Evolutionary conservation across 306 rosid genomes (phyloP).

Genomic region (Mimosa pudica): DNA sequence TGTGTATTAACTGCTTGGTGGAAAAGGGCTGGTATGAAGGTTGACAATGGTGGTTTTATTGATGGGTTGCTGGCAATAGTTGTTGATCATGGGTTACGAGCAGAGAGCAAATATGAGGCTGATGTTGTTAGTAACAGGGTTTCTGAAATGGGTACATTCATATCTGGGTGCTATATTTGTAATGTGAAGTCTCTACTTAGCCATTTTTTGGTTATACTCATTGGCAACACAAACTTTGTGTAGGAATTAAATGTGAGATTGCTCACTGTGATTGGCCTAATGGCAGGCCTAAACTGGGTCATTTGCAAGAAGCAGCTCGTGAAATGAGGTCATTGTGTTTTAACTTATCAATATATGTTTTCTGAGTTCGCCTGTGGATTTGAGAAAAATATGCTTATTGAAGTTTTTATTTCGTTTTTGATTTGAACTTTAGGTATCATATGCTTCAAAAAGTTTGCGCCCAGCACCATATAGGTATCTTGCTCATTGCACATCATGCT

Average conservation of each 20-base stretch:
- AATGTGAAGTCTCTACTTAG: slow-evolving; percentile 18
- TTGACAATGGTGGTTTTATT: slow-evolving; percentile 50
- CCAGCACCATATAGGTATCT: slow-evolving; percentile 60
- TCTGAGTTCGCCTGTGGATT: slow-evolving; percentile 8
- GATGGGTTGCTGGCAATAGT: slow-evolving; percentile 79
- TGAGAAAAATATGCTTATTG: slow-evolving; percentile 28
- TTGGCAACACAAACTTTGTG: slow-evolving; percentile 31
- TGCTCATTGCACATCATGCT: slow-evolving; percentile 90
- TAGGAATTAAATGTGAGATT: slow-evolving; percentile 83
- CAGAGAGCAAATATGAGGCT: slow-evolving; percentile 89
- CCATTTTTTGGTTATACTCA: slow-evolving; percentile 16
- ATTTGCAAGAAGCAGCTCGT: slow-evolving; percentile 94
- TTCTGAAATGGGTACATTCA: slow-evolving; percentile 64
- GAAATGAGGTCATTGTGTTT: slow-evolving; percentile 67
- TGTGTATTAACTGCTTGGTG: slow-evolving; percentile 76
- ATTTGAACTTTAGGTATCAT: slow-evolving; percentile 58
- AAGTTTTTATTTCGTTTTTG: slow-evolving; percentile 11
- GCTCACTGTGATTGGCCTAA: slow-evolving; percentile 71
- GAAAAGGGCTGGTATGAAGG: slow-evolving; percentile 61
- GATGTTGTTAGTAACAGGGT: slow-evolving; percentile 58
- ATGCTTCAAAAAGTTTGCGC: slow-evolving; percentile 74
- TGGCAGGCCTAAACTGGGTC: slow-evolving; percentile 90
- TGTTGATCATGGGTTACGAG: slow-evolving; percentile 89
- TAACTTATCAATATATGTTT: background rate
- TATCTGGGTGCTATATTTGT: slow-evolving; percentile 17